Conservation (phyloP, 1,284 basidiomycete species). For the Puccinia brachypodii region DNA sequence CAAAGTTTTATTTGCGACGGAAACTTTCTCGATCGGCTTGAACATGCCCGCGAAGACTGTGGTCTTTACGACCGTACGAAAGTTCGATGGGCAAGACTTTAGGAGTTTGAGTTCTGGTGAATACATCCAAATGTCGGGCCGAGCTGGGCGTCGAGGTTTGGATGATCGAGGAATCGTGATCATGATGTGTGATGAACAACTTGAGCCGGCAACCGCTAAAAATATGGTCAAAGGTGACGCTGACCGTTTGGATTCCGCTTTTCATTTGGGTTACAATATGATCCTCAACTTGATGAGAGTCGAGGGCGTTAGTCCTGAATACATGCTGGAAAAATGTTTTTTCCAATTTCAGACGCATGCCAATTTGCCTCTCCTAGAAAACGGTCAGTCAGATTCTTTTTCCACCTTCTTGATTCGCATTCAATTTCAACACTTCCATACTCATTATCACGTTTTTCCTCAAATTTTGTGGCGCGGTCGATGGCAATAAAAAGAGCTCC, state of each 20-base stretch:
- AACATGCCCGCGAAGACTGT: conserved; percentile 99
- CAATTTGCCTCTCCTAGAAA: conserved; percentile 81
- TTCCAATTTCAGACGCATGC: conserved; percentile 96
- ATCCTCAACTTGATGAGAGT: conserved; percentile 97
- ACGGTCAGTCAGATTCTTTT: conserved; percentile 35
- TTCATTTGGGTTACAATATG: conserved; percentile 99
- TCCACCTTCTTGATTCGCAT: no score
- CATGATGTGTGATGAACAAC: conserved; percentile 99
- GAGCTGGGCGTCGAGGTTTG: conserved; percentile 92
- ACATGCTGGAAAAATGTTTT: conserved; percentile 96
- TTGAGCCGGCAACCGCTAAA: conserved; percentile 89
- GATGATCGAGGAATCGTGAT: conserved; percentile 99
- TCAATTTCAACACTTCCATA: no score
- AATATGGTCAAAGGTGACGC: conserved; percentile 98
- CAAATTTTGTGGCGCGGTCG: conserved; percentile 69
- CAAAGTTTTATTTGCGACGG: conserved; percentile 97
- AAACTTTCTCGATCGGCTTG: conserved; percentile 98
- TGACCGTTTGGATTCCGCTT: conserved; percentile 94
- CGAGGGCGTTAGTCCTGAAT: conserved; percentile 97
- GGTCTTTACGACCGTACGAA: conserved; percentile 91
- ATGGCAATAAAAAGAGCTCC: conserved; percentile 1
- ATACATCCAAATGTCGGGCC: conserved; percentile 76
- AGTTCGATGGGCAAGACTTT: conserved; percentile 95
- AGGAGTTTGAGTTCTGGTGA: conserved; percentile 80
- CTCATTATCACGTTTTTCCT: no score